Percentiles rank a stretch among this genome's conserved stretches.
Evolutionary conservation across 306 rosid genomes (phyloP).

Genomic region (Begonia peltatifolia): DNA sequence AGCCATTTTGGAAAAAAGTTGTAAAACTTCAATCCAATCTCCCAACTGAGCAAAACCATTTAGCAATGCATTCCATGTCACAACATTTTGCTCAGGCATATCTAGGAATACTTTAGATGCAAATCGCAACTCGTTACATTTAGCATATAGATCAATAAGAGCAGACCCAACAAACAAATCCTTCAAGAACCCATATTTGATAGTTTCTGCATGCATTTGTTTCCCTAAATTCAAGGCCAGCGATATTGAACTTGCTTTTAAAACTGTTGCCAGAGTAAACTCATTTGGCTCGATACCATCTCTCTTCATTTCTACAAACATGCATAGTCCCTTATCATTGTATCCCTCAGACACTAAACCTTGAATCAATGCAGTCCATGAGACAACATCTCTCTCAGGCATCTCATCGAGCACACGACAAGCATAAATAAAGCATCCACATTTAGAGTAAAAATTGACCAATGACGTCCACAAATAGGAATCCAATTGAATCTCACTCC

Average conservation of each 20-base stretch:
- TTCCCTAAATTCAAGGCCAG: slow-evolving; percentile 19
- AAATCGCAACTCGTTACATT: slow-evolving; percentile 23
- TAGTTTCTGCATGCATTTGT: slow-evolving; percentile 27
- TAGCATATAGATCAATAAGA: slow-evolving; percentile 24
- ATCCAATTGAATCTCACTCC: slow-evolving; percentile 19
- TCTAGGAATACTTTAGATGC: slow-evolving; percentile 18
- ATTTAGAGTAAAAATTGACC: slow-evolving; percentile 25
- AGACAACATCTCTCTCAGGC: slow-evolving; percentile 29
- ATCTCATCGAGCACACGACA: slow-evolving; percentile 23
- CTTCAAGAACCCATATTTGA: slow-evolving; percentile 14
- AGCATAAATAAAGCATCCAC: slow-evolving; percentile 14
- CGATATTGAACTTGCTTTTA: slow-evolving; percentile 24
- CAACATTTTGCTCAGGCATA: slow-evolving; percentile 28
- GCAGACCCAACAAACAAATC: slow-evolving; percentile 27
- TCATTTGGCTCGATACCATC: slow-evolving; percentile 26
- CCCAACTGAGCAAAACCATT: slow-evolving; percentile 26
- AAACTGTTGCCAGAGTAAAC: slow-evolving; percentile 23
- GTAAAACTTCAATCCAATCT: slow-evolving; percentile 12
- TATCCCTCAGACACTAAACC: slow-evolving; percentile 20
- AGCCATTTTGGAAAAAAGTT: slow-evolving; percentile 15
- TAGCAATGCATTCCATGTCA: slow-evolving; percentile 31
- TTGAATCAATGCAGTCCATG: slow-evolving; percentile 26
- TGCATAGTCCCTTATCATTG: slow-evolving; percentile 10
- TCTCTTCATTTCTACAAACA: slow-evolving; percentile 24
- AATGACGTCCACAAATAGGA: slow-evolving; percentile 26